Evolutionary conservation across 1,284 basidiomycete species (phyloP), one percentile per base, ranked within the genome.

Genomic region (Termitomyces sp.): DNA sequence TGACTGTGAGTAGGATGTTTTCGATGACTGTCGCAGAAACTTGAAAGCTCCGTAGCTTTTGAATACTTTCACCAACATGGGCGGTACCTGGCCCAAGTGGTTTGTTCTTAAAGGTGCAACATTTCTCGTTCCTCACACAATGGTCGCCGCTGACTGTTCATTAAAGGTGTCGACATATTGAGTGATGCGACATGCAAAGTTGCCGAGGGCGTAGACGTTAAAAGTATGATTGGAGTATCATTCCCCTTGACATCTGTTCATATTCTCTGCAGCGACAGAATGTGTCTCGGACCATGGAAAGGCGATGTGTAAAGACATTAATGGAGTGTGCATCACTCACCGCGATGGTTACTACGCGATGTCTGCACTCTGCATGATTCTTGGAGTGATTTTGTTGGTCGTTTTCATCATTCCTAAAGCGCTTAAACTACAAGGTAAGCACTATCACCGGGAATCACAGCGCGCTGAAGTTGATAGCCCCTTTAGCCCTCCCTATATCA

Each of bases 1-100:
- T 98, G 94, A 98, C 94, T 13, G 92, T 93, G 67, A 69, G 86
- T 66, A 17, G 9, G 28, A 6, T 24, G 40, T 19, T 39, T 49
- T 26, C 50, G 61, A 33, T 61, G 55, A 13, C 3, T 33, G 19
- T 26, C 19, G n/a, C 21, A 19, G 46, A 36, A 53, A 31, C 24
- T 44, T 21, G 24, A 26, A 19, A 41, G 12, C 50, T 38, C 31
- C 63, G 15, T 30, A 95, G 90, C 78, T 99, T 33, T 74, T 99
- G 54, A 98, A 98, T 69, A 99, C 97, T 5, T 93, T 98, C 61
- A 89, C 90, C 21, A 99, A 99, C 68, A 82, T 99, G 57, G 97
- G 97, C 51, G 97, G 97, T 7, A 99, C 97, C 1, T 98, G 95
- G 95, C 97, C 97, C 2, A 87, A 90, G 60, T 95, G 83, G 74